These are phyloP conservation scores for Rubia occidens DNA, from an alignment of 305 asterid species.

Conservation along the genomic window DNA sequence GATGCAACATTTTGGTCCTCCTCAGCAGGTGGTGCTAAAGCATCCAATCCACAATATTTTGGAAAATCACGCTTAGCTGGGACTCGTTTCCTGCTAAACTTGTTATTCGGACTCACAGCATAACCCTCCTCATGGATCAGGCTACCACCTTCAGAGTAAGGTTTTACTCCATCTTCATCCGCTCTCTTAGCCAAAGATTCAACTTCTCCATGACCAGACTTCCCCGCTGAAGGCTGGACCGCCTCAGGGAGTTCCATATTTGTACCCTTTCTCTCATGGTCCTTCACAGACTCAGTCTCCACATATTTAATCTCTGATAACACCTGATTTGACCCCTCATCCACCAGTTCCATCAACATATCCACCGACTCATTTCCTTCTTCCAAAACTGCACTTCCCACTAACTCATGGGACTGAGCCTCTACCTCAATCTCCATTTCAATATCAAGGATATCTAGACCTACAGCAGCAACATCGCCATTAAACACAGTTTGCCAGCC, in stretches of 20 bases:
- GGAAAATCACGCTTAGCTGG: constrained; percentile 68
- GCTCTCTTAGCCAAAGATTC: neutral
- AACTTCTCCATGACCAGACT: constrained; percentile 7
- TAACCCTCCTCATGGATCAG: constrained; percentile 4
- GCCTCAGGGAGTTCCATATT: neutral
- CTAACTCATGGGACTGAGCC: constrained; percentile 7
- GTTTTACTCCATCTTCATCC: constrained; percentile 7
- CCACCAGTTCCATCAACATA: constrained; percentile 12
- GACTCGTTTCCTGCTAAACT: constrained; percentile 42
- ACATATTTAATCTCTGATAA: constrained; percentile 4
- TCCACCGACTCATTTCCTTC: constrained; percentile 10
- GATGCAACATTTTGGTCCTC: constrained; percentile 21
- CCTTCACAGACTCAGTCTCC: constrained; percentile 7
- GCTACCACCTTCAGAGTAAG: neutral
- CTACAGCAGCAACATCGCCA: neutral
- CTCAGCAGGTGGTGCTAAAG: constrained; percentile 20
- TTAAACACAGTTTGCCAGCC: neutral
- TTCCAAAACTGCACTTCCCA: constrained; percentile 5
- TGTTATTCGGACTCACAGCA: constrained; percentile 24
- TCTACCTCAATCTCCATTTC: constrained; percentile 1
- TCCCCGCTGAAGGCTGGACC: constrained; percentile 1
- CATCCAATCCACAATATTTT: constrained; percentile 45
- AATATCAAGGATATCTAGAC: neutral
- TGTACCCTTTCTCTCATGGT: neutral
- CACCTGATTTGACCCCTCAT: constrained; percentile 3